Evolutionary conservation across 768 basidiomycete genomes (phyloP), one percentile per base, ranked within the genome.

Genomic region (Boletus edulis): DNA sequence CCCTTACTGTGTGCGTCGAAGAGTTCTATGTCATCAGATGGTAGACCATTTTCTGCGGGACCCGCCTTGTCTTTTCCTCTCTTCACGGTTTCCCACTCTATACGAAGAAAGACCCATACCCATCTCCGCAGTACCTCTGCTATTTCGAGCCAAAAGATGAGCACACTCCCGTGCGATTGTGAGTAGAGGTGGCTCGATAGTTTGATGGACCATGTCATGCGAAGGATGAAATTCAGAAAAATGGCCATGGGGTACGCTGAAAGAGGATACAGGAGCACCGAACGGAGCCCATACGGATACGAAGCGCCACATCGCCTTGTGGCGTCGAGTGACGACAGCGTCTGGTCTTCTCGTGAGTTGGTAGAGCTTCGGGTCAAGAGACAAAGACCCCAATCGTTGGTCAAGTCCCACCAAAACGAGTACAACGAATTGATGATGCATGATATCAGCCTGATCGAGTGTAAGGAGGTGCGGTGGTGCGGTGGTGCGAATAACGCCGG

Each of bases 371-470:
- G 58, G 50, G 78, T 78, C 55, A 98, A 74, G 41, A 98, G 73
- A 43, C 85, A 82, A 51, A 99, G 78, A 6, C 97, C 97, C 95
- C 96, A 99, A 68, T 99, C 97, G 69, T 96, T 91, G 46, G 92
- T 94, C 41, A 98, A 81, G 72, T 98, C 97, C 97, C 97, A 99
- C 91, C 94, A 99, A 71, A 96, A 98, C 3, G 94, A 95, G 72
- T 93, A 99, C 31, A 90, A 69, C 4, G 95, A 96, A 72, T 98
- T 98, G 64, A 96, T 69, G 35, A 82, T 79, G 22, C 92, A 94
- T 11, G 87, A 82, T 43, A 97, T 71, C 15, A 98, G 71, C 94
- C 94, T 96, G 53, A 20, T 40, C 31, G 41, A 31, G 58, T 14
- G 29, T 62, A 49, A 46, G 44, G 34, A 35, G 53, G 20, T 20